Percentiles rank a stretch among this genome's conserved stretches.
Conservation (phyloP, 495 filamentous ascomycete genomes). For the Penicillium longicatenatum region DNA sequence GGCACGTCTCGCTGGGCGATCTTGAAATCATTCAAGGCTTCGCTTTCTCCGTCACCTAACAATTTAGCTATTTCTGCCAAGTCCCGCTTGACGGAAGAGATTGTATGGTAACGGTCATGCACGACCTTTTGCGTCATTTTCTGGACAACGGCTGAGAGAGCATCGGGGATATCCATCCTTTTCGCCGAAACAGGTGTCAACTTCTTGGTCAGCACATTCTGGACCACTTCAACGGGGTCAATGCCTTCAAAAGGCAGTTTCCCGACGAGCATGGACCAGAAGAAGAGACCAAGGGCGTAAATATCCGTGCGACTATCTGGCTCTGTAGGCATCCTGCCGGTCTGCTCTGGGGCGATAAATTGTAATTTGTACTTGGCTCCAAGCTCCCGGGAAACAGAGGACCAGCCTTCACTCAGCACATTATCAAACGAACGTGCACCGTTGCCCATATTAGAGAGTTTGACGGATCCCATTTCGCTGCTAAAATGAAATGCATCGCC, state of each 20-base stretch:
- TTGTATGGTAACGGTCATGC: conserved; percentile 80
- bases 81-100: conserved; percentile 78
- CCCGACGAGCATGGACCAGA: conserved; percentile 82
- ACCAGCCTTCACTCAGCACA: conserved; percentile 84
- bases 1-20: conserved; percentile 78
- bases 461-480: conserved; percentile 65
- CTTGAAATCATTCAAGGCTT: conserved; percentile 65
- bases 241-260: conserved; percentile 74
- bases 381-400: conserved; percentile 71
- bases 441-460: conserved; percentile 80
- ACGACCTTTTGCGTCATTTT: conserved; percentile 89
- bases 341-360: conserved; percentile 90
- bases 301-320: conserved; percentile 90
- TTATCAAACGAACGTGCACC: conserved; percentile 85
- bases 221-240: conserved; percentile 82
- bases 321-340: conserved; percentile 83
- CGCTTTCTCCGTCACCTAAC: conserved; percentile 71
- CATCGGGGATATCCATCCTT: conserved; percentile 78
- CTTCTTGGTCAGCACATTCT: conserved; percentile 76
- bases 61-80: conserved; percentile 67
- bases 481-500: conserved; percentile 87
- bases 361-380: conserved; percentile 83
- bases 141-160: conserved; percentile 75
- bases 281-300: conserved; percentile 82
- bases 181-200: conserved; percentile 72